Evolutionary conservation across 208 protist genomes (phyloP), one percentile per base, ranked within the genome.

Genomic region (Leishmania mexicana): DNA sequence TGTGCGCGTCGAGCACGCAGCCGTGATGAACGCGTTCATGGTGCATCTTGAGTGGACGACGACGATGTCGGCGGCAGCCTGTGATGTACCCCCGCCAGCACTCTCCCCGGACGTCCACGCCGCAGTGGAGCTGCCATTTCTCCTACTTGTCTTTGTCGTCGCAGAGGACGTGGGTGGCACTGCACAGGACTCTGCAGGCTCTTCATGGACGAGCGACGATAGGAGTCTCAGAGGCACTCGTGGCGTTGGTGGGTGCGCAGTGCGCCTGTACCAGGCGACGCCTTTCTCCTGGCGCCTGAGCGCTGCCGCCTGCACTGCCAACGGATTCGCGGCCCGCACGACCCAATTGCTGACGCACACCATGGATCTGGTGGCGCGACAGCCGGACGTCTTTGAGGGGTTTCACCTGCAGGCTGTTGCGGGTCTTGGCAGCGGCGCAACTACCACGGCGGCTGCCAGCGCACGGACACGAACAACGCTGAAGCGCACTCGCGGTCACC

Each of bases 111-210:
- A 42, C 6, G 10, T 21, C 13, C 58, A 75, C 40, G 38, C 57
- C 11, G 15, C 54, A 47, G 72, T 85, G 4, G 82, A 85, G 73
- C 73, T 85, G 38, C 82, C 82, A 0, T 79, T 85, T 68, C 35
- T 85, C 47, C 74, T 85, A 0, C 42, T 85, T 10, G 82, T 85
- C 21, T 85, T 85, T 42, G 78, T 85, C 24, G 7, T 85, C 51
- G 51, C 10, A 24, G 53, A 57, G 28, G 40, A 31, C 31, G 53
- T 21, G 73, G 13, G 15, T 15, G 31, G 73, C 51, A 42, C 17
- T 31, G n/a, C n/a, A 17, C 57, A 45, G 1, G 35, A 78, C 53
- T 78, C 74, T 78, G 35, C n/a, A 3, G 51, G 15, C 11, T 78
- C 74, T 45, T 65, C 31, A 6, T 42, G 28, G 24, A 65, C 31